Evolutionary conservation across 805 yeast genomes (phyloP).

Genomic region (Cyberlindnera bimundalis): DNA sequence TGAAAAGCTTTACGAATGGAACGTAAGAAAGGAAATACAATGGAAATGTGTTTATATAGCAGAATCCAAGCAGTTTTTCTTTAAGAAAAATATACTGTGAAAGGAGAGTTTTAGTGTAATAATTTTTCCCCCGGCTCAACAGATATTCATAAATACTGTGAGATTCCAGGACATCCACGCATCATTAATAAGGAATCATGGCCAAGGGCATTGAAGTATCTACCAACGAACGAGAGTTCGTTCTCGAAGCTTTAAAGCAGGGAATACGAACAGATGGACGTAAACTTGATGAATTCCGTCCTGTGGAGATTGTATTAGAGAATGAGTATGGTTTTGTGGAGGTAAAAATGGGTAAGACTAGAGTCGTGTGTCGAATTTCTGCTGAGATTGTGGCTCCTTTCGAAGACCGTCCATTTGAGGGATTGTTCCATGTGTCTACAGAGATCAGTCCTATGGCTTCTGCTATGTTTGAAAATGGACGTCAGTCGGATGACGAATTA

Average conservation of each 20-base stretch:
- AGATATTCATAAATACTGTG: too few species aligned
- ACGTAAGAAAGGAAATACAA: too few species aligned
- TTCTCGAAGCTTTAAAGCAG: slow-evolving; percentile 58
- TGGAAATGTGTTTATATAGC: too few species aligned
- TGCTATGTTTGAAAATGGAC: slow-evolving; percentile 70
- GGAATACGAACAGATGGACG: slow-evolving; percentile 72
- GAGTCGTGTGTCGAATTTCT: slow-evolving; percentile 66
- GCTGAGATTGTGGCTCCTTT: slow-evolving; percentile 76
- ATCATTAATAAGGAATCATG: slow-evolving; percentile 37
- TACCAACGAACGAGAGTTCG: slow-evolving; percentile 57
- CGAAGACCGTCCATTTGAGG: slow-evolving; percentile 93
- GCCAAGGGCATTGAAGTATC: slow-evolving; percentile 61
- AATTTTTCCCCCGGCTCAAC: too few species aligned
- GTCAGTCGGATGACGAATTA: slow-evolving; percentile 75
- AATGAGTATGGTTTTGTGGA: slow-evolving; percentile 79
- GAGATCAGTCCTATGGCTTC: slow-evolving; percentile 91
- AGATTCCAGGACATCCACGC: background rate
- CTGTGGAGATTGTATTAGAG: slow-evolving; percentile 61
- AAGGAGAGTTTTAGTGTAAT: too few species aligned
- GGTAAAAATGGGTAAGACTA: slow-evolving; percentile 72
- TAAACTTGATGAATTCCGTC: slow-evolving; percentile 56
- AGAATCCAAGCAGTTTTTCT: too few species aligned
- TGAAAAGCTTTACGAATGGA: too few species aligned
- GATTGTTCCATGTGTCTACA: slow-evolving; percentile 76
- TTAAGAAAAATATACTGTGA: too few species aligned